Evolutionary conservation across 2,329 filamentous ascomycete species (phyloP).

Genomic region (Chrysoporthe cubensis): DNA sequence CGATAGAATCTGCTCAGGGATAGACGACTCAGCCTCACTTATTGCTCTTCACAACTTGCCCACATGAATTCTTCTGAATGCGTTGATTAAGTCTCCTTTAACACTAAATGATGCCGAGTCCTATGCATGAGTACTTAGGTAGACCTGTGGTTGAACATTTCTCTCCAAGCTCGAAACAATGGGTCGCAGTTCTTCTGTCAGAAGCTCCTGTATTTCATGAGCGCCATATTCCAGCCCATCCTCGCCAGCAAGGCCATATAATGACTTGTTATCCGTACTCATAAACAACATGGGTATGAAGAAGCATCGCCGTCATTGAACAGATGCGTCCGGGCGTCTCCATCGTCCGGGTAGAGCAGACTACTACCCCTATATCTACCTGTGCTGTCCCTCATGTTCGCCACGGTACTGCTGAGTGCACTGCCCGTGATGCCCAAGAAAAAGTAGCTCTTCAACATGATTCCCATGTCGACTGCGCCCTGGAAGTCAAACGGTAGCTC

Average conservation of each 20-base stretch:
- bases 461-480: slow-evolving; percentile 37
- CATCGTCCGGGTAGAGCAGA: slow-evolving; percentile 33
- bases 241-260: not conserved
- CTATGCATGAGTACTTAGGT: no score
- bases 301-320: slow-evolving; percentile 37
- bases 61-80: no score
- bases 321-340: slow-evolving; percentile 35
- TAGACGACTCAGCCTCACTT: no score
- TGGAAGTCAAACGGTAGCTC: slow-evolving; percentile 38
- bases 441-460: slow-evolving; percentile 37
- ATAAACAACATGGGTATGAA: slow-evolving; percentile 38
- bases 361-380: slow-evolving; percentile 37
- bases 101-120: no score
- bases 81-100: no score
- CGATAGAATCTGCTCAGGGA: no score
- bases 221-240: no score
- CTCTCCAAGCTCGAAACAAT: no score
- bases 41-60: no score
- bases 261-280: not conserved
- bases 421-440: slow-evolving; percentile 38
- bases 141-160: no score
- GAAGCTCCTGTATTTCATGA: no score
- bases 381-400: slow-evolving; percentile 36
- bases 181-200: no score
- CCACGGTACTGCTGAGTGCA: slow-evolving; percentile 35